A percentile compares a stretch with the other conserved stretches of the same genome.
Conservation (phyloP, 176 grass and related monocot species). For the Ensete ventricosum region DNA sequence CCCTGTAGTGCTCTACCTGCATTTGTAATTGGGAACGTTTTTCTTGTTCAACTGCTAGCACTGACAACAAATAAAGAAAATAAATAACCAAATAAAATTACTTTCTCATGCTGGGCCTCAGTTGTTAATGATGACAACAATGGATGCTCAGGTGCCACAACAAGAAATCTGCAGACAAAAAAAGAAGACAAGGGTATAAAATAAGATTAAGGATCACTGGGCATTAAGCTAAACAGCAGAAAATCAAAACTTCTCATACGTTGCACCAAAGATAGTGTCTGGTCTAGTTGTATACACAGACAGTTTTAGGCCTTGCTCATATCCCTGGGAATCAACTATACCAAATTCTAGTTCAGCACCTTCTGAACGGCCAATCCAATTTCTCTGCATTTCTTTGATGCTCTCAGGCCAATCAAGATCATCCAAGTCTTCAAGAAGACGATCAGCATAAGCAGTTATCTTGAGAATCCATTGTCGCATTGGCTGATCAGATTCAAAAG, state of each 20-base stretch:
- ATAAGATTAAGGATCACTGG: not conserved
- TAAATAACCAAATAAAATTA: slow-evolving; percentile 21
- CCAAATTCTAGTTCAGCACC: slow-evolving; percentile 78
- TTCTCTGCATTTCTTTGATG: slow-evolving; percentile 97
- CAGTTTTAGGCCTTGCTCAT: slow-evolving; percentile 35
- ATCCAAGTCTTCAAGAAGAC: slow-evolving; percentile 93
- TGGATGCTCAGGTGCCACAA: slow-evolving; percentile 77
- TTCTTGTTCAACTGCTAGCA: not conserved
- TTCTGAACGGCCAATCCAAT: slow-evolving; percentile 91
- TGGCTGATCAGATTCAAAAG: slow-evolving; percentile 46
- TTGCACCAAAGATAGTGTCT: slow-evolving; percentile 90
- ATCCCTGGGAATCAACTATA: slow-evolving; percentile 41
- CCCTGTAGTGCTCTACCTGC: slow-evolving; percentile 71
- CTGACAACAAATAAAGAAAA: slow-evolving; percentile 23
- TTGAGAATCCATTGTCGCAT: slow-evolving; percentile 97
- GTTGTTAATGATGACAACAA: slow-evolving; percentile 58
- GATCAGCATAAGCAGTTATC: slow-evolving; percentile 92
- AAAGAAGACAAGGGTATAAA: not conserved
- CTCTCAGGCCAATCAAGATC: slow-evolving; percentile 87
- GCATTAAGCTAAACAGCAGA: not conserved
- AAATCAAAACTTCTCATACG: slow-evolving; percentile 38
- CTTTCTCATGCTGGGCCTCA: slow-evolving; percentile 46
- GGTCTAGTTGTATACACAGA: slow-evolving; percentile 89
- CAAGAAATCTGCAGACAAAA: slow-evolving; percentile 64
- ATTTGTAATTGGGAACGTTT: slow-evolving; percentile 27